These are phyloP conservation scores for Sporodiniella umbellata DNA, from an alignment of 371 early-diverging fungal species.

Conservation along the genomic window DNA sequence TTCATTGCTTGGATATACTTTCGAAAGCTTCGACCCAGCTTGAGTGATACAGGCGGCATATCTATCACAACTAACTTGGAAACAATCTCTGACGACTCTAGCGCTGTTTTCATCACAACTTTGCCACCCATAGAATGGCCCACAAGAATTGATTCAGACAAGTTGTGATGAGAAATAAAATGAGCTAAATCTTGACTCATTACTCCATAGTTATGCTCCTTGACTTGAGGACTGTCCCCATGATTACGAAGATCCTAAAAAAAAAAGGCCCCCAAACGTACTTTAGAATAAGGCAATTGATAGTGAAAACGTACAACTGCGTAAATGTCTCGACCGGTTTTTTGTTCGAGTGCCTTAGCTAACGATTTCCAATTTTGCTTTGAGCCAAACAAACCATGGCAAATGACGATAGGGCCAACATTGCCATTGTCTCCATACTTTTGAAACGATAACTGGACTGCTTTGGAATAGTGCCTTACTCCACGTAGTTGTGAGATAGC, in stretches of 20 bases:
- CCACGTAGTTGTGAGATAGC: background rate
- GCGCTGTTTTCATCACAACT: conserved; percentile 80
- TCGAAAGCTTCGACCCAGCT: conserved; percentile 54
- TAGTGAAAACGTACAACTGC: conserved; percentile 45
- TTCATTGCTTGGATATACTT: conserved; percentile 66
- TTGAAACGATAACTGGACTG: conserved; percentile 22
- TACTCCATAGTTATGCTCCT: conserved; percentile 63
- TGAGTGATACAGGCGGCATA: conserved; percentile 68
- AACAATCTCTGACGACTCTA: conserved; percentile 52
- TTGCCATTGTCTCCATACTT: conserved; percentile 14
- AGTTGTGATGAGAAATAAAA: conserved; percentile 57
- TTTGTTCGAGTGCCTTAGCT: conserved; percentile 66
- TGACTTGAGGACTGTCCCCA: conserved; percentile 81
- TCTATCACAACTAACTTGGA: conserved; percentile 82
- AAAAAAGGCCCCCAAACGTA: too few relatives aligned
- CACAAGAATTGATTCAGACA: conserved; percentile 58
- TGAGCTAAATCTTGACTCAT: conserved; percentile 78
- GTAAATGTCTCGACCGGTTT: conserved; percentile 60
- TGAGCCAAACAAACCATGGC: conserved; percentile 93
- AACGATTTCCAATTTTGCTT: conserved; percentile 93
- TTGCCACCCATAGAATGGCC: conserved; percentile 98
- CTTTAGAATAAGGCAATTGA: background rate
- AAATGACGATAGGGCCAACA: conserved; percentile 55
- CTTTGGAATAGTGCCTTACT: background rate
- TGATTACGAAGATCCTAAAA: conserved; percentile 88